A percentile compares a stretch with the other conserved stretches of the same genome.
phyloP scores from a whole-genome alignment of 2,329 filamentous ascomycete species.

The Hymenoscyphus fraxineus region DNA sequence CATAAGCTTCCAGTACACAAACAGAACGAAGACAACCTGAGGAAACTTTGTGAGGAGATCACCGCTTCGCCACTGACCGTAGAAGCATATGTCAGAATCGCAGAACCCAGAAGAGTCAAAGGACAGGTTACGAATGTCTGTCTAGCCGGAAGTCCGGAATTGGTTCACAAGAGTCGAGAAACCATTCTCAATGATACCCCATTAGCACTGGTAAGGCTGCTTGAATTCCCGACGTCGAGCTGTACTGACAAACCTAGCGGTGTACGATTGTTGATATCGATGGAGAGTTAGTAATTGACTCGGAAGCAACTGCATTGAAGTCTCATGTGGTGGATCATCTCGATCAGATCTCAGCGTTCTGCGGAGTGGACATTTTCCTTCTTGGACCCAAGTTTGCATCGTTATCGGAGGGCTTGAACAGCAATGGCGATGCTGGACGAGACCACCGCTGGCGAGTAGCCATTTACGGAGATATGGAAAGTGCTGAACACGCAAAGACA shows the following conservation, averaged over 20 bases:
- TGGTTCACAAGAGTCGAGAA: conserved; percentile 85
- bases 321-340: conserved; percentile 77
- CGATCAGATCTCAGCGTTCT: conserved; percentile 80
- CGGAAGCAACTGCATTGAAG: conserved; percentile 62
- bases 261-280: conserved; percentile 93
- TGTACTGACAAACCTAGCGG: conserved; percentile 55
- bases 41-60: conserved; percentile 77
- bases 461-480: conserved; percentile 93
- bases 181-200: conserved; percentile 89
- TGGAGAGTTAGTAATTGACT: conserved; percentile 81
- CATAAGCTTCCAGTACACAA: conserved; percentile 90
- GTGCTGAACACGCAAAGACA: conserved; percentile 94
- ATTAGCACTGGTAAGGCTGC: conserved; percentile 73
- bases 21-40: conserved; percentile 77
- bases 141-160: conserved; percentile 80
- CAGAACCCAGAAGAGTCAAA: conserved; percentile 69
- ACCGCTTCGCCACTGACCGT: conserved; percentile 67
- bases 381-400: conserved; percentile 84
- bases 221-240: neutral
- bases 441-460: conserved; percentile 89
- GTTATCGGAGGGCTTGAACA: conserved; percentile 69
- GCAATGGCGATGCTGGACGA: conserved; percentile 70
- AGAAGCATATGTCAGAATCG: conserved; percentile 79
- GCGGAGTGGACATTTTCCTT: conserved; percentile 94
- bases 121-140: conserved; percentile 80